phyloP scores from a whole-genome alignment of 306 rosid species.

The Dalbergia oliveri region DNA sequence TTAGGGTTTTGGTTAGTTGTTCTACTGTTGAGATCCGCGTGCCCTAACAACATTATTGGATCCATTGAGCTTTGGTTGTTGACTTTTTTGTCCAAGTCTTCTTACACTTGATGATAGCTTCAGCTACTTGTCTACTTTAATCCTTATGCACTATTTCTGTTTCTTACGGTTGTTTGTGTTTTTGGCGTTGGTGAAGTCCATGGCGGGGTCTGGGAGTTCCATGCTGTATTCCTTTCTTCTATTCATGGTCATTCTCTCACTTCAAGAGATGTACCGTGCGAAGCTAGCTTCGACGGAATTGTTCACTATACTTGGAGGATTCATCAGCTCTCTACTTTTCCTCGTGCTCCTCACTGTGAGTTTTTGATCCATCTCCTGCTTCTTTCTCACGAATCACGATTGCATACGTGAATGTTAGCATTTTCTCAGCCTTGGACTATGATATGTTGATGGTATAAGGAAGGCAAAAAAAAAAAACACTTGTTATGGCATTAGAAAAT shows the following conservation, averaged over 20 bases:
- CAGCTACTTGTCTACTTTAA: too few species aligned
- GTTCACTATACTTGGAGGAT: slow-evolving; percentile 93
- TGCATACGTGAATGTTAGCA: not conserved
- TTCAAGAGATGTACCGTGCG: slow-evolving; percentile 93
- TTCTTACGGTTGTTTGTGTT: slow-evolving; percentile 37
- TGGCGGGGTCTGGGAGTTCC: slow-evolving; percentile 93
- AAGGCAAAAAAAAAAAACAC: not conserved
- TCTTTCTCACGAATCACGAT: slow-evolving; percentile 20
- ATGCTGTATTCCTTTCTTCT: slow-evolving; percentile 91
- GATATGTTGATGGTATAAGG: not conserved
- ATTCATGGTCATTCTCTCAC: slow-evolving; percentile 87
- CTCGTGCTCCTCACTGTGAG: slow-evolving; percentile 90
- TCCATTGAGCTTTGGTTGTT: slow-evolving; percentile 19
- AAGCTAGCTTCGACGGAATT: slow-evolving; percentile 88
- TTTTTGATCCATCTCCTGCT: slow-evolving; percentile 29
- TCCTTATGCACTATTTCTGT: not conserved
- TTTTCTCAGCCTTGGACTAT: slow-evolving; percentile 2
- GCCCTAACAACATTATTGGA: slow-evolving; percentile 12
- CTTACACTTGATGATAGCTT: not conserved
- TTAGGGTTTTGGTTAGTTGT: slow-evolving; percentile 37
- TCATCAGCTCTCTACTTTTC: slow-evolving; percentile 86
- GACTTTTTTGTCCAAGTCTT: not conserved
- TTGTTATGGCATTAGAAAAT: not conserved
- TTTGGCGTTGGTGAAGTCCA: slow-evolving; percentile 51
- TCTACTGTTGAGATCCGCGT: slow-evolving; percentile 17